Evolutionary conservation across 192 early-diverging fungal genomes (phyloP).

Genomic region (Coemansia asiatica): DNA sequence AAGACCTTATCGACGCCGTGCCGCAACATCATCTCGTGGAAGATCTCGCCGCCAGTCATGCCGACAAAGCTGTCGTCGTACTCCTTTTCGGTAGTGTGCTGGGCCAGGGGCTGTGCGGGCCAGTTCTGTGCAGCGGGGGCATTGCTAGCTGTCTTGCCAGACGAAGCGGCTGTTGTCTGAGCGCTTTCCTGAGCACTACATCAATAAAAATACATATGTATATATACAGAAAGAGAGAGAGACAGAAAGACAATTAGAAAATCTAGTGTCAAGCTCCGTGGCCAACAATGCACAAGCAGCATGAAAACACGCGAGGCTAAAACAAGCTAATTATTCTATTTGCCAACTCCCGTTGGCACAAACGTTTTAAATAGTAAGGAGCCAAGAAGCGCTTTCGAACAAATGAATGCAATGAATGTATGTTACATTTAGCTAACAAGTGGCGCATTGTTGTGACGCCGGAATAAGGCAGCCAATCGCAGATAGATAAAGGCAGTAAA

Average conservation of each 20-base stretch:
- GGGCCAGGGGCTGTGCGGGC: conserved; percentile 24
- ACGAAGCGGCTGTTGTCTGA: conserved; percentile 17
- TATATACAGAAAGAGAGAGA: too few species aligned
- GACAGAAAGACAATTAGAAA: not conserved
- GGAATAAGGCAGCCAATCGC: conserved; percentile 6
- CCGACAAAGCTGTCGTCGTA: conserved; percentile 88
- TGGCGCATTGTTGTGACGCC: conserved; percentile 9
- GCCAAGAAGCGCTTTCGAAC: not conserved
- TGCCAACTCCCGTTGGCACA: not conserved
- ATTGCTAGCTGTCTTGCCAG: conserved; percentile 12
- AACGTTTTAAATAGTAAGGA: too few species aligned
- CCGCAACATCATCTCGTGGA: conserved; percentile 98
- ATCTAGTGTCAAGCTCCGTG: conserved; percentile 1
- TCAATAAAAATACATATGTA: not conserved
- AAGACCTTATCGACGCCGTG: conserved; percentile 92
- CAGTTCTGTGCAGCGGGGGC: conserved; percentile 19
- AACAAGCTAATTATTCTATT: too few species aligned
- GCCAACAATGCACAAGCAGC: too few species aligned
- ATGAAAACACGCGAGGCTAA: too few species aligned
- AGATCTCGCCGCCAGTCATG: conserved; percentile 96
- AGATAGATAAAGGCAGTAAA: not conserved
- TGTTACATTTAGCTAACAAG: conserved; percentile 1
- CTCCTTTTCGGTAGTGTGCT: conserved; percentile 41
- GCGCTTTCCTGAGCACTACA: conserved; percentile 41
- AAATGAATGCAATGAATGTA: conserved; percentile 12